Base-by-base conservation (phyloP, 176 grass and related monocot species). In the Puya raimondii region DNA sequence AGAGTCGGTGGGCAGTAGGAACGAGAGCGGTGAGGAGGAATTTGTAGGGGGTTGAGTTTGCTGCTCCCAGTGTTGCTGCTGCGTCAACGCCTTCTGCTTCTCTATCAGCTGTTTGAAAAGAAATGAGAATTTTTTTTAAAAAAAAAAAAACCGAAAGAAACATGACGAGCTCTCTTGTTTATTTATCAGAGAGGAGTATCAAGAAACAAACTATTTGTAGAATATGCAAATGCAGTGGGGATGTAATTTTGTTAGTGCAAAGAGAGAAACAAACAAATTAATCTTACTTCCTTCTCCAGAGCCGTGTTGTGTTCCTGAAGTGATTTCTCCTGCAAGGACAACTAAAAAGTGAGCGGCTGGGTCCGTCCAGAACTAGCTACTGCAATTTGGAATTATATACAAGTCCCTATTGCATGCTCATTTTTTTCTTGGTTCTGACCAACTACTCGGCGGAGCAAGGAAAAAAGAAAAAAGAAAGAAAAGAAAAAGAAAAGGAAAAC, bases 251-350 rank as follows among this genome's bases (percentile, higher is more conserved):
- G 16, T 61, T 16, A 20, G 56, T 61, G 56, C 56, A 7, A 61
- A 61, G 9, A 61, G 21, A 16, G 56, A 61, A 20, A 61, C 56
- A 22, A 42, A 42, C 4, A 42, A 42, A 42, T 7, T 42, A 42
- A 42, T 42, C 75, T 80, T 85, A 91, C 88, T 79, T 88, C 88
- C 67, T 91, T 91, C 72, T 88, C 81, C 22, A 91, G 72, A 74
- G 76, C 75, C 72, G 85, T 91, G 64, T 85, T 91, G 72, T 91
- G 71, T 72, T 88, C 88, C 82, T 88, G 85, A 23, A 91, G 70
- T 71, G 79, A 86, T 25, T 85, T 80, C 72, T 91, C 82, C 88
- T 91, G 81, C 67, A 85, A 10, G 10, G 56, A 61, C 16, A 61
- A 20, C 2, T 10, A 61, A 21, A 18, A 18, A 0, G 7, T n/a